Conservation (phyloP, 2,329 filamentous ascomycete species). For the Bipolaris victoriae region DNA sequence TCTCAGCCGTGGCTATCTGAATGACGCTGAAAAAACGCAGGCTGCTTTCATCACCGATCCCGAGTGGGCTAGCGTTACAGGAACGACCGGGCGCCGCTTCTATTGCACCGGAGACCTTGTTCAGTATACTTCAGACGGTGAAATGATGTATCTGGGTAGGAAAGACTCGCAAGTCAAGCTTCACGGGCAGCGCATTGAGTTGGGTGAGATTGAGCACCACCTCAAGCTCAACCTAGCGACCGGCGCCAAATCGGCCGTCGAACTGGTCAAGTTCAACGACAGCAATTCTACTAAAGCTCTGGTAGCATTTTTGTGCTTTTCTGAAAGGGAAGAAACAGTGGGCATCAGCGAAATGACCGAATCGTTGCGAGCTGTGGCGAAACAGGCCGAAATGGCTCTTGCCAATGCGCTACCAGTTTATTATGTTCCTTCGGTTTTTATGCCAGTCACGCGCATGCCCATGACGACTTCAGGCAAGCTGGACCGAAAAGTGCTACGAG, state of each 20-base stretch:
- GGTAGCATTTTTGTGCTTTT: constrained; percentile 38
- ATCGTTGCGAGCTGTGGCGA: constrained; percentile 24
- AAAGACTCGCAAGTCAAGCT: constrained; percentile 50
- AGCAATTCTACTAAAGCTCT: constrained; percentile 35
- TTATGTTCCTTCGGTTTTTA: constrained; percentile 54
- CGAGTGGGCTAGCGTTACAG: constrained; percentile 34
- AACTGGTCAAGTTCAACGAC: constrained; percentile 45
- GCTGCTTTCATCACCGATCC: constrained; percentile 39
- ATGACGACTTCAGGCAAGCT: constrained; percentile 53
- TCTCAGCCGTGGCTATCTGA: constrained; percentile 45
- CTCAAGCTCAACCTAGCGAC: constrained; percentile 46
- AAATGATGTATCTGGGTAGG: constrained; percentile 45
- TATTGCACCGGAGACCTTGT: constrained; percentile 47
- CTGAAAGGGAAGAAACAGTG: constrained; percentile 34
- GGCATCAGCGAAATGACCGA: constrained; percentile 32
- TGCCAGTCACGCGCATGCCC: constrained; percentile 51
- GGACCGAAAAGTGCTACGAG: constrained; percentile 49
- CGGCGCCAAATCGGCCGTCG: constrained; percentile 52
- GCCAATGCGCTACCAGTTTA: constrained; percentile 47
- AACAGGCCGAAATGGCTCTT: constrained; percentile 35
- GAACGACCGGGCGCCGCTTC: constrained; percentile 27
- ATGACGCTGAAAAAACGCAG: constrained; percentile 38
- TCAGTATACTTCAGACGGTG: constrained; percentile 40
- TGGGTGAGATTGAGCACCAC: constrained; percentile 56
- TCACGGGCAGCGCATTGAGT: constrained; percentile 54